These are phyloP conservation scores for Peronospora farinosa DNA, from an alignment of 352 stramenopile genomes.

Conservation along the genomic window DNA sequence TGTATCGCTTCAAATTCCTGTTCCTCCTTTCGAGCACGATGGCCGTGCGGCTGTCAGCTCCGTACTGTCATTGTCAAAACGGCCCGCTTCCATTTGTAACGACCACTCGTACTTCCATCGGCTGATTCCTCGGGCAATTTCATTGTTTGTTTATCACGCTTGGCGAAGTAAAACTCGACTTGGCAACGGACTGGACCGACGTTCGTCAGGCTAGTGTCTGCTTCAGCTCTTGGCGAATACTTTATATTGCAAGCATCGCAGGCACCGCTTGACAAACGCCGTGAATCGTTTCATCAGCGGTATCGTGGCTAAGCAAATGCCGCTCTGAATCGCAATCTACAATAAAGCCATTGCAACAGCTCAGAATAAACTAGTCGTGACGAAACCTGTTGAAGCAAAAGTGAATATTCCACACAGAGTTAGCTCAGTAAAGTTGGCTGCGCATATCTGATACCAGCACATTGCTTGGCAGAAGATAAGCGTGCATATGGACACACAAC, in stretches of 20 bases:
- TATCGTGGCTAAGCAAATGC: conserved; percentile 36
- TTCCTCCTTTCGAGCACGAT: conserved; percentile 16
- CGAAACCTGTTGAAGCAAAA: conserved; percentile 22
- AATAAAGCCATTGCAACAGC: conserved; percentile 25
- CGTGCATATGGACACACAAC: conserved; percentile 49
- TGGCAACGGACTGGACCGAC: too few species aligned
- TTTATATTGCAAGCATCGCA: conserved; percentile 17
- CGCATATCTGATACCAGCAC: neutral
- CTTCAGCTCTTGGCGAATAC: too few species aligned
- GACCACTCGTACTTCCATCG: conserved; percentile 43
- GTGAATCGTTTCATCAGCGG: conserved; percentile 11
- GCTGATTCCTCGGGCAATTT: conserved; percentile 18
- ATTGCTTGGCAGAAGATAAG: conserved; percentile 45
- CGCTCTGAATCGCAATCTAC: conserved; percentile 64
- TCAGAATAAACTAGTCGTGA: conserved; percentile 37
- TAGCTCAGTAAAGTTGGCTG: neutral
- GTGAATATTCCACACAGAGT: conserved; percentile 54
- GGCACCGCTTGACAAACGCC: conserved; percentile 19
- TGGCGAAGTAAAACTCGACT: conserved; percentile 30
- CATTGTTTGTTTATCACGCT: neutral
- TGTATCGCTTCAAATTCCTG: conserved; percentile 18
- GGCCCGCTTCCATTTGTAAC: conserved; percentile 53
- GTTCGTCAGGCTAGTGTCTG: too few species aligned
- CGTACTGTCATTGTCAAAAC: conserved; percentile 16
- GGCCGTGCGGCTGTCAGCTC: conserved; percentile 22